Conservation (phyloP, 176 grass and related monocot genomes). For the Stipa capillata region DNA sequence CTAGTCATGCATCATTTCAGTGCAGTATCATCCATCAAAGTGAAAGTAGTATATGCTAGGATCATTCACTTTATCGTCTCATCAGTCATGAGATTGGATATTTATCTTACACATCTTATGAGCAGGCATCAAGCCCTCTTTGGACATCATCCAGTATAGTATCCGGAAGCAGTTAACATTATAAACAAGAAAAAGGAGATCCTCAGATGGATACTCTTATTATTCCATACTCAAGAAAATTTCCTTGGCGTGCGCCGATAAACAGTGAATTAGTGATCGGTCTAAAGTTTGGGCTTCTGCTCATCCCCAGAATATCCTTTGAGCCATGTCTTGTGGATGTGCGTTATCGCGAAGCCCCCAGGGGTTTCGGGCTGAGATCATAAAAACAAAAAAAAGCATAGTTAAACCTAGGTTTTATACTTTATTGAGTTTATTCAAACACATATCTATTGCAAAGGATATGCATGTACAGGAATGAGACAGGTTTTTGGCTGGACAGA, state of each 20-base stretch:
- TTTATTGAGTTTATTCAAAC: neutral
- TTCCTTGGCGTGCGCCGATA: neutral
- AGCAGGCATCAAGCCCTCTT: neutral
- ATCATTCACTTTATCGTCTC: neutral
- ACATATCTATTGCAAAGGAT: neutral
- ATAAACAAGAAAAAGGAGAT: neutral
- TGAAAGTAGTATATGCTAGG: neutral
- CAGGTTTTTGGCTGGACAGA: neutral
- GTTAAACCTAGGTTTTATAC: neutral
- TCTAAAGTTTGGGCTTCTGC: constrained; percentile 27
- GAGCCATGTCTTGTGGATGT: constrained; percentile 83
- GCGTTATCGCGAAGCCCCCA: constrained; percentile 34
- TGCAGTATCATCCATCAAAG: neutral
- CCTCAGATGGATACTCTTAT: neutral
- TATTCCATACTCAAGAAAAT: neutral
- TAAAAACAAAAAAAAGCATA: constrained; percentile 9
- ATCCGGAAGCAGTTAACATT: neutral
- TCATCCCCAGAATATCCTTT: constrained; percentile 36
- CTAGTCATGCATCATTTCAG: neutral
- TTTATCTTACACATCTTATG: neutral
- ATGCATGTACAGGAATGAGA: neutral
- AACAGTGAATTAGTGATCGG: neutral
- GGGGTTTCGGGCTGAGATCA: constrained; percentile 43
- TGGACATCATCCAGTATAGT: neutral
- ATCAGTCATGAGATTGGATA: neutral